Percentiles rank a stretch among this genome's conserved stretches.
Conservation (phyloP, 805 yeast species). For the Candida nitratophila region DNA sequence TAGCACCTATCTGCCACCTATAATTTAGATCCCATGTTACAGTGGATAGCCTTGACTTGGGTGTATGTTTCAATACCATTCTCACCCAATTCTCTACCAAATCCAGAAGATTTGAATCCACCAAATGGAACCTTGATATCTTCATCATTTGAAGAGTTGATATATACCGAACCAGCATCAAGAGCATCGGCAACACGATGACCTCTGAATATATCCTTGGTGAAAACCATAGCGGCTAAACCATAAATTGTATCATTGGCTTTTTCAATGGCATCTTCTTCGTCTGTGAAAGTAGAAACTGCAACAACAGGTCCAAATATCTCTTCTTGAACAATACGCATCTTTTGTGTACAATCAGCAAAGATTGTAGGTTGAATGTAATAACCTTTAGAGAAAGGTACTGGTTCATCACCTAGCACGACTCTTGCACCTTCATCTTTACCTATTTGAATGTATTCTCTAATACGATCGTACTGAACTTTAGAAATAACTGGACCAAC, state of each 20-base stretch:
- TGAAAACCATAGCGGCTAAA: conserved; percentile 76
- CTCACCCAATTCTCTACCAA: conserved; percentile 76
- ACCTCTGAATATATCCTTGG: conserved; percentile 58
- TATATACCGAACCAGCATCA: conserved; percentile 63
- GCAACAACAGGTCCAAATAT: conserved; percentile 85
- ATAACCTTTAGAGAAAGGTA: conserved; percentile 48
- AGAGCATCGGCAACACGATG: conserved; percentile 54
- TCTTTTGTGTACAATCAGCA: conserved; percentile 56
- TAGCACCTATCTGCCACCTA: no score
- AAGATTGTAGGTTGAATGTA: conserved; percentile 73
- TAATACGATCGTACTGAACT: conserved; percentile 47
- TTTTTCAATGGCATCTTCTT: conserved; percentile 57
- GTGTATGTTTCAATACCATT: conserved; percentile 67
- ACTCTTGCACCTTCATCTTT: conserved; percentile 42
- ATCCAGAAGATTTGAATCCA: conserved; percentile 72
- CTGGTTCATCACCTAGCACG: conserved; percentile 35
- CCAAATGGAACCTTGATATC: conserved; percentile 70
- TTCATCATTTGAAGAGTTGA: conserved; percentile 63
- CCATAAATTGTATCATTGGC: conserved; percentile 78
- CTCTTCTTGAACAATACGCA: conserved; percentile 70
- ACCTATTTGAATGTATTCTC: conserved; percentile 37
- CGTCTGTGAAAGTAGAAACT: conserved; percentile 55
- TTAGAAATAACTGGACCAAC: conserved; percentile 61
- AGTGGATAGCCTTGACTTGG: conserved; percentile 63
- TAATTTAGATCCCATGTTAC: conserved; percentile 32